These are phyloP conservation scores for Pholiota molesta DNA, from an alignment of 768 basidiomycete species.

Conservation along the genomic window DNA sequence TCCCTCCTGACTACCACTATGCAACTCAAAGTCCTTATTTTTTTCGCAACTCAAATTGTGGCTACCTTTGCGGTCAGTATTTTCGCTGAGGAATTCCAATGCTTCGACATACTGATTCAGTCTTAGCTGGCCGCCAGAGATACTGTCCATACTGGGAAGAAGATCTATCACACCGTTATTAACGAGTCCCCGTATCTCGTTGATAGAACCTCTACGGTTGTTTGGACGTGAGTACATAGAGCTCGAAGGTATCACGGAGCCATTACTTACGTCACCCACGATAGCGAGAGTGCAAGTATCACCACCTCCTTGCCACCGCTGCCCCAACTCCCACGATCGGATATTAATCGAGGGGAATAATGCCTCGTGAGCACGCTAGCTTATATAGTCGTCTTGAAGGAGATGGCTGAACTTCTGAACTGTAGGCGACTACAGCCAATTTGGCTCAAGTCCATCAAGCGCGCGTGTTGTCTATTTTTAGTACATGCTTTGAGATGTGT, in stretches of 20 bases:
- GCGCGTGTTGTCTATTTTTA: background rate
- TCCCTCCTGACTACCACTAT: constrained; percentile 6
- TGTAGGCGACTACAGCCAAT: background rate
- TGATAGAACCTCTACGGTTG: constrained; percentile 28
- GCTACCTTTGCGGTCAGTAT: constrained; percentile 12
- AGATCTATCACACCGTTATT: constrained; percentile 28
- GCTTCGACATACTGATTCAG: background rate
- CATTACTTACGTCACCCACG: background rate
- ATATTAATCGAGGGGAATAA: background rate
- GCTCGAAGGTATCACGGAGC: background rate
- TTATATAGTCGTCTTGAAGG: background rate
- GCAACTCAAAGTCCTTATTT: constrained; percentile 18
- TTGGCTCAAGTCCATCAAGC: background rate
- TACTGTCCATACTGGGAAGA: constrained; percentile 26
- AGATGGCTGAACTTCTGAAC: background rate
- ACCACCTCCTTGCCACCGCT: background rate
- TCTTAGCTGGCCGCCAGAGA: background rate
- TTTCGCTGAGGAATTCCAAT: background rate
- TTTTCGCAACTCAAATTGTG: constrained; percentile 10
- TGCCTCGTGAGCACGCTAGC: background rate
- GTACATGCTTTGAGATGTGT: background rate
- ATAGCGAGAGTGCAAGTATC: constrained; percentile 14
- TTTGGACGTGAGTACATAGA: constrained; percentile 37
- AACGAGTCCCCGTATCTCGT: constrained; percentile 31
- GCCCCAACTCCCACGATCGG: constrained; percentile 11